Conservation (phyloP, 2,329 filamentous ascomycete genomes). For the Rosellinia necatrix region DNA sequence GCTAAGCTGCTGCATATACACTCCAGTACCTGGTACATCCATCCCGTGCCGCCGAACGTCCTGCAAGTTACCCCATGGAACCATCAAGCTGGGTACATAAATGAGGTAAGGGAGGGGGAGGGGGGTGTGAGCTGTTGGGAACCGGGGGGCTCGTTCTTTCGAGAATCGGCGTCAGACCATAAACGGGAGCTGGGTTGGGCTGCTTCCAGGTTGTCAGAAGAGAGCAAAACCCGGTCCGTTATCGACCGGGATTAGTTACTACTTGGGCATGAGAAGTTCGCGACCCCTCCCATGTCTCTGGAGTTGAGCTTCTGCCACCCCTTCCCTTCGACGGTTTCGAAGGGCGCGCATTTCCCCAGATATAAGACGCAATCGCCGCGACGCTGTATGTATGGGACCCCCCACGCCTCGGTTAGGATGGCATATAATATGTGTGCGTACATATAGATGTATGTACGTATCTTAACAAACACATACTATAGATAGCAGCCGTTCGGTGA, state of each 20-base stretch:
- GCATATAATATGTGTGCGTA: not conserved
- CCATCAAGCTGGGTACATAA: not conserved
- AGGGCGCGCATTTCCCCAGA: not conserved
- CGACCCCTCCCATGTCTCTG: conserved; percentile 10
- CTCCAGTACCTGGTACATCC: too few relatives aligned
- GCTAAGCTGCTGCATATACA: too few relatives aligned
- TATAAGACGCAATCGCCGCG: not conserved
- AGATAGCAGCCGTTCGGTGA: not conserved
- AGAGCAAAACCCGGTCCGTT: not conserved
- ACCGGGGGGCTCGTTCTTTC: too few relatives aligned
- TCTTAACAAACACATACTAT: not conserved
- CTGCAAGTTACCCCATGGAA: not conserved
- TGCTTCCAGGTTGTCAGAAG: not conserved
- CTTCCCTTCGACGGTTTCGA: not conserved
- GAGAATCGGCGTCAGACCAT: not conserved
- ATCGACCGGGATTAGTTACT: conserved; percentile 7
- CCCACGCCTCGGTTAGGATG: conserved; percentile 1
- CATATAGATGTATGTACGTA: not conserved
- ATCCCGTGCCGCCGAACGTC: not conserved
- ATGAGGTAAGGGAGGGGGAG: too few relatives aligned
- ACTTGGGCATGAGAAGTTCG: too few relatives aligned
- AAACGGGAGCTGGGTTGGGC: not conserved
- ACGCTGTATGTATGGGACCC: not conserved
- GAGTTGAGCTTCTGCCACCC: conserved; percentile 1
- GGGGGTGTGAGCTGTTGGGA: too few relatives aligned